Base-by-base conservation (phyloP, 257 asterid genomes). In the Mitragyna speciosa region DNA sequence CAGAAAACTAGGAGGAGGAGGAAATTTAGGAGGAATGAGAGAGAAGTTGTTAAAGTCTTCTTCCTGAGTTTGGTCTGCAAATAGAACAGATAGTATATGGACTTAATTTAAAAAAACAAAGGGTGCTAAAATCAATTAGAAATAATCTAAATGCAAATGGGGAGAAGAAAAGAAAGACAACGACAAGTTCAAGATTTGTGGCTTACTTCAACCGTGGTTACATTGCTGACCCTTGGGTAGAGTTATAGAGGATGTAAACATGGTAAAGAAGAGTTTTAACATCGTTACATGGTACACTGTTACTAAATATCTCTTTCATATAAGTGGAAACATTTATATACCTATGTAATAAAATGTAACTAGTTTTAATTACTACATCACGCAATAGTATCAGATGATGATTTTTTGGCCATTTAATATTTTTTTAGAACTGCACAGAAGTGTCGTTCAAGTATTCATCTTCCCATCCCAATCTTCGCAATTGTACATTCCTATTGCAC, bases 31-130 rank as follows among this genome's bases (percentile, higher is more conserved):
- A 76, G 77, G 54, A 16, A 26, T n/a, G 65, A 54, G 76, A 63
- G 72, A 75, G 30, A 79, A 73, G 49, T 48, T 61, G 48, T 31
- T 24, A 30, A 74, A 67, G 80, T 74, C 72, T 66, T 63, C 33
- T 61, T n/a, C n/a, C n/a, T 19, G 64, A 12, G 76, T 54, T 75
- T 71, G 68, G 80, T 67, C 76, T 74, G 70, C 71, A 43, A 22
- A 63, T n/a, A 56, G 68, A 73, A 52, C 83, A 73, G 39, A 49
- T 39, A 49, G 69, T 36, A 43, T 45, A 70, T 45, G 73, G 65
- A 72, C 11, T n/a, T 30, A 28, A 43, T 45, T 45, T 28, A 5
- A 63, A 17, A 26, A 3, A 1, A 16, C 1, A n/a, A n/a, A n/a
- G n/a, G n/a, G n/a, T n/a, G 39, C 39, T 36, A 36, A 64, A 47